Evolutionary conservation across 192 early-diverging fungal species (phyloP).

Genomic region (Mortierella alpina): DNA sequence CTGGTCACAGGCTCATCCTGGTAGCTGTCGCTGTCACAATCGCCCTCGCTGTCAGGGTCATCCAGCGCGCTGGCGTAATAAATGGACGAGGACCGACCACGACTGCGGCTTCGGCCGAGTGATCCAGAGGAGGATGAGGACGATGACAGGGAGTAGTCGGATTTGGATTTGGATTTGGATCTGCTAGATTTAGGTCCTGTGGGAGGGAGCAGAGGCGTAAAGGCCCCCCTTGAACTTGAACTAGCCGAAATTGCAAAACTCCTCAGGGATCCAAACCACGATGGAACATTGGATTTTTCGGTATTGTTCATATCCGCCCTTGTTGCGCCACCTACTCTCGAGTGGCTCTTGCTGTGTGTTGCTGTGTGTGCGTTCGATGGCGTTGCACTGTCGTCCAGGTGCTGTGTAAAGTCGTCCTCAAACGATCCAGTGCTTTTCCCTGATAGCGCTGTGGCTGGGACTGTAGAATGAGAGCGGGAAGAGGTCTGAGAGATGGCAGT

Average conservation of each 20-base stretch:
- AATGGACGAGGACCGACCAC: conserved; percentile 38
- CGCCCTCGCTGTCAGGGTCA: conserved; percentile 12
- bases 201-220: conserved; percentile 18
- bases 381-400: too few relatives aligned
- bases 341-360: not conserved
- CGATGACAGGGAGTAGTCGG: conserved; percentile 12
- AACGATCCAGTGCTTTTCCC: too few relatives aligned
- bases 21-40: conserved; percentile 3
- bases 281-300: conserved; percentile 7
- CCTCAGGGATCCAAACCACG: conserved; percentile 44
- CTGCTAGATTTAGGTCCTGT: too few relatives aligned
- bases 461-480: conserved; percentile 7
- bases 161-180: not conserved
- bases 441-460: not conserved
- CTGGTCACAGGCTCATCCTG: conserved; percentile 38
- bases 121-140: conserved; percentile 12
- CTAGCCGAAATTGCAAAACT: conserved; percentile 40
- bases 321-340: not conserved
- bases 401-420: too few relatives aligned
- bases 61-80: conserved; percentile 23
- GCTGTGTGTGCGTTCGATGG: too few relatives aligned
- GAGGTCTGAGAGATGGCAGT: conserved; percentile 12
- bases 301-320: conserved; percentile 1
- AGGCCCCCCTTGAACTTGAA: conserved; percentile 36
- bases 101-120: conserved; percentile 17